These are phyloP conservation scores for Neckera pumila DNA, from an alignment of 225 moss, liverwort and hornwort genomes.

Conservation along the genomic window DNA sequence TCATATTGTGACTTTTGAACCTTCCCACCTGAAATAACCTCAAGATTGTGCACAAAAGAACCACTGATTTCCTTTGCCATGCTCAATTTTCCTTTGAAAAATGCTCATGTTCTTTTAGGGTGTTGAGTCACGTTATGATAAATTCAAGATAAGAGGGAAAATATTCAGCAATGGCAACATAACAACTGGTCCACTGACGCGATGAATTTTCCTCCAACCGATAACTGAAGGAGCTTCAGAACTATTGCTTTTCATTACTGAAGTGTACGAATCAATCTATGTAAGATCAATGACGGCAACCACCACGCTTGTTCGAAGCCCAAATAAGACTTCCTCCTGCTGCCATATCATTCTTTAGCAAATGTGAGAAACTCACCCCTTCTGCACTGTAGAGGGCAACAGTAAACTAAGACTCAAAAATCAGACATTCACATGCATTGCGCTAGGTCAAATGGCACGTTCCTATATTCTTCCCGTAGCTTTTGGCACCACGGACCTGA, in stretches of 20 bases:
- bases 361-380: background rate
- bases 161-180: background rate
- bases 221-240: background rate
- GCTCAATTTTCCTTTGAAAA: too few species aligned
- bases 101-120: background rate
- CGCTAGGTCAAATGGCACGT: background rate
- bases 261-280: background rate
- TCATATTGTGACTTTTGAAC: background rate
- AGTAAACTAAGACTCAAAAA: background rate
- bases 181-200: background rate
- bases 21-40: background rate
- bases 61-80: background rate
- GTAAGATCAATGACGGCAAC: background rate
- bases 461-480: background rate
- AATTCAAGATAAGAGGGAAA: background rate
- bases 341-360: background rate
- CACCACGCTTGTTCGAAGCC: background rate
- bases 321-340: background rate
- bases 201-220: background rate
- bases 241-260: background rate
- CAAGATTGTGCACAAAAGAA: background rate
- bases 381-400: background rate
- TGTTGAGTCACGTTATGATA: background rate
- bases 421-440: background rate
- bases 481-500: background rate